Conservation (phyloP, 345 rosid genomes). For the Eucalyptus pauciflora region DNA sequence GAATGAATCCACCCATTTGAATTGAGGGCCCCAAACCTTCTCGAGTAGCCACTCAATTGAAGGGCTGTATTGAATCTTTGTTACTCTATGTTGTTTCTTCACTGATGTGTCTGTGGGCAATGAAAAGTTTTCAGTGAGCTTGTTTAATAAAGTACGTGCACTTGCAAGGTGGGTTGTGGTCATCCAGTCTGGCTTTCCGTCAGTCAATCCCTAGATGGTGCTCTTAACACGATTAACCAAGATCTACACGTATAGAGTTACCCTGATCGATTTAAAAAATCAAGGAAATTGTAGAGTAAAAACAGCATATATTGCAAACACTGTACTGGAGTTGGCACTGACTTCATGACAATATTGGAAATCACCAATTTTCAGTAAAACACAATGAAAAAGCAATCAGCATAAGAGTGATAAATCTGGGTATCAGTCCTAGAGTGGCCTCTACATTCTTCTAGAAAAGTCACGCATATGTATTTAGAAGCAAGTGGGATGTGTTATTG, state of each 20-base stretch:
- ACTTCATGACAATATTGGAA: neutral
- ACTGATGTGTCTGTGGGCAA: neutral
- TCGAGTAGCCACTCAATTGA: neutral
- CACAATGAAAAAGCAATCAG: neutral
- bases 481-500: neutral
- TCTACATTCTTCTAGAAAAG: neutral
- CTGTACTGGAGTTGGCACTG: neutral
- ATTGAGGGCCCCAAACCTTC: neutral
- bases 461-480: neutral
- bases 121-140: neutral
- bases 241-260: neutral
- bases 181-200: neutral
- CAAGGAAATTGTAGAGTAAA: neutral
- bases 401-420: neutral
- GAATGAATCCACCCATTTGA: neutral
- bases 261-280: neutral
- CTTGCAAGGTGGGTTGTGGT: neutral
- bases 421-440: neutral
- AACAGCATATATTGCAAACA: neutral
- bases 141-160: neutral
- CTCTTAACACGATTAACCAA: neutral
- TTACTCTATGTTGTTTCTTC: neutral
- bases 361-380: neutral
- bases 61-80: neutral
- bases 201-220: neutral